phyloP scores from a whole-genome alignment of 257 asterid genomes.

The Pogostemon cablin region DNA sequence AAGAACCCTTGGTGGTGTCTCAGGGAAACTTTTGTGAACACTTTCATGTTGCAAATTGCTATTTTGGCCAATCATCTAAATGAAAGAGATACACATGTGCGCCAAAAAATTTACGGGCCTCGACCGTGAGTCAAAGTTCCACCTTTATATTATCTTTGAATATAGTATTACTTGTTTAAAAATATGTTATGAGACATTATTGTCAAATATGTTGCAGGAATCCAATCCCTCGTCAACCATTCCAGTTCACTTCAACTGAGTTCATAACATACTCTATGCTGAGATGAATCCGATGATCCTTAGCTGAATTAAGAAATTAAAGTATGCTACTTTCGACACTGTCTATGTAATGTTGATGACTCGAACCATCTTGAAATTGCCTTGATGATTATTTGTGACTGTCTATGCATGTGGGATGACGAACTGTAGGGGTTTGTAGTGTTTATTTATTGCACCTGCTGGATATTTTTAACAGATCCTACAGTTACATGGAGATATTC shows the following conservation, averaged over 20 bases:
- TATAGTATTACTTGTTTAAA: background rate
- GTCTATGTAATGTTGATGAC: no score
- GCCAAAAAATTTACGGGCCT: slow-evolving; percentile 98
- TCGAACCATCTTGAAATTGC: no score
- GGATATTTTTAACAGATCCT: no score
- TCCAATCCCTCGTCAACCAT: slow-evolving; percentile 85
- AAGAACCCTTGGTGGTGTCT: slow-evolving; percentile 31
- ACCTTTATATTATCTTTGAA: background rate
- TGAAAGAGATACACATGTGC: slow-evolving; percentile 93
- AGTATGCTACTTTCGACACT: background rate
- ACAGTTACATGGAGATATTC: no score
- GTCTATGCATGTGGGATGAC: no score
- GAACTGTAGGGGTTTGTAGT: no score
- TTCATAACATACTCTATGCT: slow-evolving; percentile 74
- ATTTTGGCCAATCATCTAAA: slow-evolving; percentile 86
- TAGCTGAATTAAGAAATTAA: slow-evolving; percentile 17
- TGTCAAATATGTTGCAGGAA: slow-evolving; percentile 58
- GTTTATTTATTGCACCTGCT: no score
- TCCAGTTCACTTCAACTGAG: slow-evolving; percentile 89
- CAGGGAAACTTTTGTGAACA: slow-evolving; percentile 95
- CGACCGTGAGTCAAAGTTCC: slow-evolving; percentile 59
- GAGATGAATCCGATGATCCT: slow-evolving; percentile 51
- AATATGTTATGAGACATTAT: slow-evolving; percentile 1
- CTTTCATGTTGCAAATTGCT: slow-evolving; percentile 94
- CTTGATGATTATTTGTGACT: no score